Evolutionary conservation across 768 basidiomycete genomes (phyloP).

Genomic region (Clitopilus hobsonii): DNA sequence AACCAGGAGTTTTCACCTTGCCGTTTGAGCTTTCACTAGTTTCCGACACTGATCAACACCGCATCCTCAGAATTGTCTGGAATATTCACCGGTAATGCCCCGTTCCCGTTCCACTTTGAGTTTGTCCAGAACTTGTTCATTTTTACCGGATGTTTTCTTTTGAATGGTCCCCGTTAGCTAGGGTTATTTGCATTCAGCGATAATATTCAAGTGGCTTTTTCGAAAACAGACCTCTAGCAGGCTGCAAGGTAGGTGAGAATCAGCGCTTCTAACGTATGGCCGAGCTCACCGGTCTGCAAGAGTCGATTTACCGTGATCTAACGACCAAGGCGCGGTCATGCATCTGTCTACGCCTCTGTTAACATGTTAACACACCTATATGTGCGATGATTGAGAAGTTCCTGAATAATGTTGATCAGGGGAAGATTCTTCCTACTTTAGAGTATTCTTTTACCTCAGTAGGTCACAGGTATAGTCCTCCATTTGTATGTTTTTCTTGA

Average conservation of each 20-base stretch:
- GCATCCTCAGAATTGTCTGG: background rate
- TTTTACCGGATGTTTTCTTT: constrained; percentile 57
- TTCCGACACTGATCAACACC: constrained; percentile 3
- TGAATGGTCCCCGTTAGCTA: constrained; percentile 87
- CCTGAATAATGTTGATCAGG: constrained; percentile 27
- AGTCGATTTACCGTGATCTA: constrained; percentile 93
- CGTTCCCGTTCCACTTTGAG: constrained; percentile 96
- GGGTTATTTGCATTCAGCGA: constrained; percentile 16
- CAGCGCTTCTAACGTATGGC: background rate
- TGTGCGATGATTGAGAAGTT: constrained; percentile 98
- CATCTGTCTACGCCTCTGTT: background rate
- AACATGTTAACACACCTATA: constrained; percentile 51
- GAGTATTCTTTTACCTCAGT: constrained; percentile 46
- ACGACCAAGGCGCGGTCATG: constrained; percentile 2
- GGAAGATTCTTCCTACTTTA: background rate
- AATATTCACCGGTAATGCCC: constrained; percentile 78
- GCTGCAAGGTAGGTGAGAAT: constrained; percentile 28
- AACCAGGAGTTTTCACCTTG: constrained; percentile 45
- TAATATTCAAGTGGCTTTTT: constrained; percentile 1
- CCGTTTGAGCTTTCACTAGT: constrained; percentile 92
- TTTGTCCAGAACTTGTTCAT: constrained; percentile 87
- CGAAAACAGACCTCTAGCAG: constrained; percentile 59
- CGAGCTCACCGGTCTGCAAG: constrained; percentile 75
- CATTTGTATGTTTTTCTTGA: constrained; percentile 40
- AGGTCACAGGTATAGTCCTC: constrained; percentile 62